Conservation (phyloP, 164 flowering plant genomes). For the Chimonanthus salicifolius region DNA sequence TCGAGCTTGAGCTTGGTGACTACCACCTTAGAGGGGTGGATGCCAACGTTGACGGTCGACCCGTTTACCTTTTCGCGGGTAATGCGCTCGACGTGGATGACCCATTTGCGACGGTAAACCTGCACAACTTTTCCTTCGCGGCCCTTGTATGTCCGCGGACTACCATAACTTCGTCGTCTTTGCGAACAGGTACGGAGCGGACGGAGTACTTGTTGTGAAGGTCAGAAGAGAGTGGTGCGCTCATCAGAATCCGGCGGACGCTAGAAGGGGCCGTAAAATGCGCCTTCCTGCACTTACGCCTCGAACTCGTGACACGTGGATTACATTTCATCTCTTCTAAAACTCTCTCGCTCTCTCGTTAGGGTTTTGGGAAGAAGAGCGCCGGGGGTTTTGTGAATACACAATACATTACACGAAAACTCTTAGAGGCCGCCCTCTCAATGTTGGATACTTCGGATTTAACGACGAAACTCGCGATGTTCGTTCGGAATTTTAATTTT, state of each 20-base stretch:
- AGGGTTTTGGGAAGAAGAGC: too few relatives aligned
- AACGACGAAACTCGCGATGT: too few relatives aligned
- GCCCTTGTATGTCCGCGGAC: slow-evolving; percentile 67
- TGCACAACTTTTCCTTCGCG: slow-evolving; percentile 49
- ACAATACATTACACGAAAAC: too few relatives aligned
- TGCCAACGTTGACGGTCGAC: slow-evolving; percentile 31
- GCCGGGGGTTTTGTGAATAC: too few relatives aligned
- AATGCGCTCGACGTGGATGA: slow-evolving; percentile 28
- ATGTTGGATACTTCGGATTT: too few relatives aligned
- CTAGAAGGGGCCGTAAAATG: slow-evolving; percentile 15
- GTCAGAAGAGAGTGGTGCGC: slow-evolving; percentile 8
- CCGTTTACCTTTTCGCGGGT: slow-evolving; percentile 34
- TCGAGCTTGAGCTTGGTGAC: slow-evolving; percentile 28
- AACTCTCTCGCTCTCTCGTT: too few relatives aligned
- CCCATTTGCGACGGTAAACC: slow-evolving; percentile 26
- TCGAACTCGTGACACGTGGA: slow-evolving; percentile 9
- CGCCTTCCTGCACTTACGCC: slow-evolving; percentile 12
- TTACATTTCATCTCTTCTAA: slow-evolving; percentile 8
- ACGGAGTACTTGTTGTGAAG: slow-evolving; percentile 1
- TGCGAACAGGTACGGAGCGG: slow-evolving; percentile 68
- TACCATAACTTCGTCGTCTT: slow-evolving; percentile 81
- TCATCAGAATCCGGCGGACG: slow-evolving; percentile 12
- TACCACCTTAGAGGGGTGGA: slow-evolving; percentile 21
- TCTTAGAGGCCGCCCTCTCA: too few relatives aligned
- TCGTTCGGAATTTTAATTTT: too few relatives aligned